These are phyloP conservation scores for Zygoascus bituminiphila DNA, from an alignment of 805 yeast species.

Conservation along the genomic window DNA sequence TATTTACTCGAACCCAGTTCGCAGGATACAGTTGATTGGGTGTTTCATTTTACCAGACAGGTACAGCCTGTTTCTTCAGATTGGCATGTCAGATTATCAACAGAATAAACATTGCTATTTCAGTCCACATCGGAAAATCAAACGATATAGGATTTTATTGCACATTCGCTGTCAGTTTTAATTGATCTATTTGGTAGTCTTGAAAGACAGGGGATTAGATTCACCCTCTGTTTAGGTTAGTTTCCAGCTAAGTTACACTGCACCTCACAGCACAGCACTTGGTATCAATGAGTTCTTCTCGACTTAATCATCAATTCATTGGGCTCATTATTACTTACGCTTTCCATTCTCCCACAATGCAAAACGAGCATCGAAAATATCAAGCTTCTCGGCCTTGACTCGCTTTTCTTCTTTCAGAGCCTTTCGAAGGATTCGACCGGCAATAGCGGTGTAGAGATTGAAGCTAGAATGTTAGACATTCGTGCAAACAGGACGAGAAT, in stretches of 20 bases:
- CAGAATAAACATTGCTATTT: too few relatives aligned
- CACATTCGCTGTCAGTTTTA: background rate
- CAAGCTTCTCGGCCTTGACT: slow-evolving; percentile 61
- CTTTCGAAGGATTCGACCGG: slow-evolving; percentile 81
- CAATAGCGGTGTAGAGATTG: slow-evolving; percentile 83
- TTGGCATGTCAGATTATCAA: too few relatives aligned
- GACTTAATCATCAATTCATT: too few relatives aligned
- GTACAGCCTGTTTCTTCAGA: too few relatives aligned
- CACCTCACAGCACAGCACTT: too few relatives aligned
- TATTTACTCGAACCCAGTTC: too few relatives aligned
- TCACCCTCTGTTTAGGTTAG: background rate
- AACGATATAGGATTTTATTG: background rate
- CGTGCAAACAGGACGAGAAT: too few relatives aligned
- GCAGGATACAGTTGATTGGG: too few relatives aligned
- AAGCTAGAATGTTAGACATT: slow-evolving; percentile 38
- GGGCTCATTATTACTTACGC: slow-evolving; percentile 24
- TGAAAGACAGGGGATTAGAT: background rate
- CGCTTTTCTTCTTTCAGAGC: slow-evolving; percentile 83
- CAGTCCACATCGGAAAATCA: too few relatives aligned
- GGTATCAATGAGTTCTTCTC: too few relatives aligned
- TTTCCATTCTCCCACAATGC: slow-evolving; percentile 64
- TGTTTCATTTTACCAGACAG: too few relatives aligned
- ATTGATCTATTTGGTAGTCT: background rate
- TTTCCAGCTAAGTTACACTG: too few relatives aligned
- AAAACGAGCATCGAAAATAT: slow-evolving; percentile 62